Evolutionary conservation across 805 yeast genomes (phyloP), one percentile per base, ranked within the genome.

Genomic region (Babjeviella inositovora): DNA sequence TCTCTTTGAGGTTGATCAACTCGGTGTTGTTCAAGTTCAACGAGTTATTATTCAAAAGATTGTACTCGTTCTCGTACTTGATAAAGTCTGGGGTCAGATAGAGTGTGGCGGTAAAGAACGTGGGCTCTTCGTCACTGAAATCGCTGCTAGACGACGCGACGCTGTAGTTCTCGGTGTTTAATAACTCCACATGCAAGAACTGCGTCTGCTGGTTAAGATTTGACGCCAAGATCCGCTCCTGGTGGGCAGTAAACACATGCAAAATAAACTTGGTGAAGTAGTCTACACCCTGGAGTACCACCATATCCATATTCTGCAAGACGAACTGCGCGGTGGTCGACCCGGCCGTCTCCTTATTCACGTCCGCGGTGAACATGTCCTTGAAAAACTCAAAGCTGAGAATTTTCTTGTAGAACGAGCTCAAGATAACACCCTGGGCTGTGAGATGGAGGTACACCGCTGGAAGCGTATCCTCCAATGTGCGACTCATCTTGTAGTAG

Each of bases 201-300:
- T n/a, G n/a, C n/a, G n/a, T n/a, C n/a, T n/a, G n/a, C n/a, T n/a
- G n/a, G n/a, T n/a, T n/a, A n/a, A n/a, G 50, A 5, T 36, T 28
- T 3, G 40, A 25, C 5, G 18, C 20, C 14, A 37, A 9, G 8
- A 54, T 30, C 13, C 27, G 18, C 0, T 25, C 32, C 15, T 30
- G 17, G 13, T 37, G 32, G 6, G 27, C 25, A 4, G 25, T 19
- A 25, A 49, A 43, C 3, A 37, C 20, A 21, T 40, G 41, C 3
- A 44, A 38, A 7, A 47, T 28, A 5, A 52, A 24, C 14, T 56
- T 36, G 6, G 42, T 27, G 6, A 55, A 26, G 26, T 44, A 46
- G 26, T 48, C 53, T 25, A 47, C 42, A 5, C 62, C 62, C 32
- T 55, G 57, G 23, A 56, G 39, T 15, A 54, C 38, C 8, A 54